Evolutionary conservation across 2,329 filamentous ascomycete genomes (phyloP).

Genomic region (Fusarium liriodendri): DNA sequence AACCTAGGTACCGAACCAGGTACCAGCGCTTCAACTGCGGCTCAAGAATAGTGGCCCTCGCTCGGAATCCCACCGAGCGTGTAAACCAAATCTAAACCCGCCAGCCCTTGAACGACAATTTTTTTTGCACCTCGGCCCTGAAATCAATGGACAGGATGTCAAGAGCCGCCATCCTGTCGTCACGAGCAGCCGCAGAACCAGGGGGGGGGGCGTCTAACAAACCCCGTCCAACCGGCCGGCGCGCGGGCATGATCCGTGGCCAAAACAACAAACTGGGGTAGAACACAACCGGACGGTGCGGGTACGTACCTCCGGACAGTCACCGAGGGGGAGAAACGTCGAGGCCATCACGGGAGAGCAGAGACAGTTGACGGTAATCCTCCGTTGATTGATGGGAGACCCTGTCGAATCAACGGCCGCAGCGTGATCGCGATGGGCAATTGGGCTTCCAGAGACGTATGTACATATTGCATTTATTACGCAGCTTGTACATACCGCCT

Average conservation of each 20-base stretch:
- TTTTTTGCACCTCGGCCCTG: constrained; percentile 35
- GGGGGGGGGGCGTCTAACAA: background rate
- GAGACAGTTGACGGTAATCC: background rate
- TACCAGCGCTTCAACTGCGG: background rate
- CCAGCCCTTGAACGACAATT: background rate
- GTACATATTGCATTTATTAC: background rate
- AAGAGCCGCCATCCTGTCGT: constrained; percentile 18
- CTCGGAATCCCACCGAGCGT: constrained; percentile 38
- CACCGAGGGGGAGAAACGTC: constrained; percentile 34
- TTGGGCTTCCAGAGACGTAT: constrained; percentile 3
- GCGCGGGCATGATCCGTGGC: constrained; percentile 26
- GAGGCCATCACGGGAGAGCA: background rate
- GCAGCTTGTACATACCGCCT: background rate
- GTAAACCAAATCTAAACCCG: constrained; percentile 5
- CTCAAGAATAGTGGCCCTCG: constrained; percentile 1
- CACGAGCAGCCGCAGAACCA: constrained; percentile 29
- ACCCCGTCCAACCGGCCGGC: background rate
- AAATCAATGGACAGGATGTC: constrained; percentile 7
- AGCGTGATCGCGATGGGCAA: constrained; percentile 30
- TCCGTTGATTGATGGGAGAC: background rate
- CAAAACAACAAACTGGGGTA: constrained; percentile 4
- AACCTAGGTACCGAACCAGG: background rate
- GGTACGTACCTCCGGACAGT: constrained; percentile 44
- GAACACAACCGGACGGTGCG: background rate
- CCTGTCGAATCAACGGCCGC: constrained; percentile 18